Evolutionary conservation across 306 rosid genomes (phyloP), one percentile per base, ranked within the genome.

Genomic region (Aeschynomene evenia): DNA sequence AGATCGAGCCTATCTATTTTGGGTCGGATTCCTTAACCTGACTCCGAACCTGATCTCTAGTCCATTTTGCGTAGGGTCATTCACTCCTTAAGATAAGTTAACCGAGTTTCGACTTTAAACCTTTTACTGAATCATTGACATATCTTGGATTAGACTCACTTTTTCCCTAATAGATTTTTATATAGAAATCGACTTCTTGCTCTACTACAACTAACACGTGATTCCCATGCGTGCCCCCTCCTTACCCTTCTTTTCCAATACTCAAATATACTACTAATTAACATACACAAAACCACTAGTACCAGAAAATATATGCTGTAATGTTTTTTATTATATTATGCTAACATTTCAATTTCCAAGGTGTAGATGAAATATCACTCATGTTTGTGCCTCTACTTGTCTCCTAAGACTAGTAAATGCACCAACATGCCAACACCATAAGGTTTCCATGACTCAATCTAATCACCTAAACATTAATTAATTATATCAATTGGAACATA

Each of bases 371-470:
- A 77, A 75, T 45, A 79, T 59, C 69, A 68, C 63, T 67, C 67
- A 65, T 52, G 24, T 52, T 68, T 80, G 89, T 80, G 89, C 74
- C 69, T 16, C 55, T 78, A n/a, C 64, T 64, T 84, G 84, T 80
- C 85, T 72, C 84, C 70, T 46, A 29, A 66, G 45, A 37, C 52
- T 63, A n/a, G 24, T 28, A 65, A 68, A 76, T 64, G 26, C 80
- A 29, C 79, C 61, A 79, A 12, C 80, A 73, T 63, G 40, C 60
- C 37, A 69, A 37, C 68, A 22, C 23, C 58, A 34, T 59, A 66
- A 71, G 75, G 39, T 77, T 71, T 50, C 74, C 68, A 77, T 63
- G 29, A 75, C 53, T 77, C 81, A 52, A 1, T 68, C 23, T 79
- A 52, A 1, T 68, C 23, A 29, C n/a, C 26, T 53, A 45, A 46